Conservation (phyloP, 2,329 filamentous ascomycete genomes). For the Aspergillus sp. region DNA sequence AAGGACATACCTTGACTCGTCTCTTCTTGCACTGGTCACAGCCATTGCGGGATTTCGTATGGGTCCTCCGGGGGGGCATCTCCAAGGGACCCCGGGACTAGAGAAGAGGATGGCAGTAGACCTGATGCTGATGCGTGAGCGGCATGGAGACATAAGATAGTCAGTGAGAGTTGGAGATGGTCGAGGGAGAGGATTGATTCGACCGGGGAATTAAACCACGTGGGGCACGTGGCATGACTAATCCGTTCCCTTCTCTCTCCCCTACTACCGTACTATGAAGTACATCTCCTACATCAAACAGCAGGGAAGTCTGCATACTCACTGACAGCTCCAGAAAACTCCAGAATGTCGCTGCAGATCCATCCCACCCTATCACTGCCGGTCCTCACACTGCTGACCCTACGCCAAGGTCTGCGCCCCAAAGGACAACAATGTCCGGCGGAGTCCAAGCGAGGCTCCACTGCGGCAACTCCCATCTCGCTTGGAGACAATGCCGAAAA, state of each 20-base stretch:
- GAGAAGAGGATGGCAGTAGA: background rate
- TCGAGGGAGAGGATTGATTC: background rate
- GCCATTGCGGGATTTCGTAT: conserved; percentile 44
- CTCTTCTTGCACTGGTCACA: conserved; percentile 42
- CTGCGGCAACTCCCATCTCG: conserved; percentile 2
- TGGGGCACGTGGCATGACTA: conserved; percentile 2
- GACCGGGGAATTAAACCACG: background rate
- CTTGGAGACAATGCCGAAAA: background rate
- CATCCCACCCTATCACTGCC: too few relatives aligned
- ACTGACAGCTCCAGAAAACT: too few relatives aligned
- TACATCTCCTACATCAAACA: too few relatives aligned
- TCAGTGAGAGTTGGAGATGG: background rate
- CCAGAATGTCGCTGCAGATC: too few relatives aligned
- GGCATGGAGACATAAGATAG: background rate
- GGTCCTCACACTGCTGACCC: too few relatives aligned
- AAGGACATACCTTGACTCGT: conserved; percentile 38
- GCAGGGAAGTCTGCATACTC: too few relatives aligned
- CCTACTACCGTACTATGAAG: too few relatives aligned
- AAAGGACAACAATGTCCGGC: background rate
- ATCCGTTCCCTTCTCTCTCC: background rate
- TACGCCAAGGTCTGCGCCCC: background rate
- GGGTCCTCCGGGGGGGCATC: conserved; percentile 40
- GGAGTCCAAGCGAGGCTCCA: background rate
- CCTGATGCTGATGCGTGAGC: too few relatives aligned
- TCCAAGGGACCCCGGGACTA: conserved; percentile 2